Evolutionary conservation across 345 rosid species (phyloP).

Genomic region (Populus nigra): DNA sequence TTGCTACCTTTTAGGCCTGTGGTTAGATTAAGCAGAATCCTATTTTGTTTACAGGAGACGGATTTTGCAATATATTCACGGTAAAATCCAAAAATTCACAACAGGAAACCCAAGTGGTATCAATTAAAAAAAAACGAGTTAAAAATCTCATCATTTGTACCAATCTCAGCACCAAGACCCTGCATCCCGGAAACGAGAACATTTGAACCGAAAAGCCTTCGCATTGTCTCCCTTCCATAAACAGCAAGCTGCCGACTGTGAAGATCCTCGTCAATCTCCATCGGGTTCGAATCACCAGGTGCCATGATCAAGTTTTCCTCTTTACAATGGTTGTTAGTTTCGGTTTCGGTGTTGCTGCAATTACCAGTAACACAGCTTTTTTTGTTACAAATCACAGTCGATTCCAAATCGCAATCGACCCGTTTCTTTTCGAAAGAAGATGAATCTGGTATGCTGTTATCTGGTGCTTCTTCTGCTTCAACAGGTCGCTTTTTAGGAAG

Average conservation of each 20-base stretch:
- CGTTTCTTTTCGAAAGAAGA: slow-evolving; percentile 63
- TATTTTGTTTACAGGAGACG: not conserved
- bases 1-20: not conserved
- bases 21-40: not conserved
- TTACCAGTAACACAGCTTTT: slow-evolving; percentile 5
- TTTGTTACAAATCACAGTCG: slow-evolving; percentile 13
- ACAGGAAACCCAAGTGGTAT: not conserved
- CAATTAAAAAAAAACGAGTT: not conserved
- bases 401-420: slow-evolving; percentile 30
- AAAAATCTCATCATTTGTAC: slow-evolving; percentile 31
- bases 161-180: slow-evolving; percentile 97
- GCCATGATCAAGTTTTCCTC: slow-evolving; percentile 50
- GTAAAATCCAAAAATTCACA: not conserved
- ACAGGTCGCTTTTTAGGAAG: slow-evolving; percentile 86
- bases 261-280: slow-evolving; percentile 95
- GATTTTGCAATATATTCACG: not conserved
- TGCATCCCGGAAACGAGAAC: slow-evolving; percentile 89
- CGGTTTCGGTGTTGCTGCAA: slow-evolving; percentile 12
- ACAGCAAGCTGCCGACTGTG: slow-evolving; percentile 99
- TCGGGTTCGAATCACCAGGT: slow-evolving; percentile 59
- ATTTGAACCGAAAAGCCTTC: slow-evolving; percentile 84
- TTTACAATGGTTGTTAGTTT: slow-evolving; percentile 19
- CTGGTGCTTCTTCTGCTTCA: slow-evolving; percentile 47
- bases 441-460: slow-evolving; percentile 17
- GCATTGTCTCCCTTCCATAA: slow-evolving; percentile 98